Percentiles rank a stretch among this genome's conserved stretches.
Conservation (phyloP, 805 yeast species). For the Ogataea pilisensis region DNA sequence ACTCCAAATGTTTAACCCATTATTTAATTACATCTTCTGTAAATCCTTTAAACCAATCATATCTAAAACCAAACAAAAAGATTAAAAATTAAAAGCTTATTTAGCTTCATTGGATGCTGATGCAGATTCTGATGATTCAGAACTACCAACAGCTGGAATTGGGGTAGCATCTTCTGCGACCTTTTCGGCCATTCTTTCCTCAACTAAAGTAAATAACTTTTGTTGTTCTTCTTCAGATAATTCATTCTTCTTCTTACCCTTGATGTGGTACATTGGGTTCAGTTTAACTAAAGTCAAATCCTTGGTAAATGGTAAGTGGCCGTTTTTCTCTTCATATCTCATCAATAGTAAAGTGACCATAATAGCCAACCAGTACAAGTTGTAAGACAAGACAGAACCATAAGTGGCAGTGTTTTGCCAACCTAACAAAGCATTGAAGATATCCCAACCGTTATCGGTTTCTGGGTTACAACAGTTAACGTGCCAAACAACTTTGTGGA, state of each 20-base stretch:
- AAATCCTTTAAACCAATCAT: no score
- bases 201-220: constrained; percentile 45
- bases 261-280: constrained; percentile 72
- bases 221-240: constrained; percentile 49
- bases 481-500: constrained; percentile 82
- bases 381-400: constrained; percentile 87
- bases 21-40: no score
- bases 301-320: constrained; percentile 72
- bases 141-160: background rate
- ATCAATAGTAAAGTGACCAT: constrained; percentile 53
- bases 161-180: background rate
- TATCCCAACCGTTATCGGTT: constrained; percentile 92
- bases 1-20: no score
- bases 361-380: constrained; percentile 78
- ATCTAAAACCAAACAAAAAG: background rate
- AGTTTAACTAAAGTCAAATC: constrained; percentile 43
- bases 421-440: constrained; percentile 89
- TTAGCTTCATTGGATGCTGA: background rate
- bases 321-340: constrained; percentile 79
- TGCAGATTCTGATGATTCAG: background rate
- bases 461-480: constrained; percentile 97
- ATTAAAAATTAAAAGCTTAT: background rate
- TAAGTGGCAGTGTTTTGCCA: constrained; percentile 97
- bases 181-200: constrained; percentile 24
- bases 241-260: constrained; percentile 60